Percentiles rank a stretch among this genome's conserved stretches.
These are phyloP conservation scores for Auricularia cornea DNA, from an alignment of 768 basidiomycete genomes.

Conservation along the genomic window DNA sequence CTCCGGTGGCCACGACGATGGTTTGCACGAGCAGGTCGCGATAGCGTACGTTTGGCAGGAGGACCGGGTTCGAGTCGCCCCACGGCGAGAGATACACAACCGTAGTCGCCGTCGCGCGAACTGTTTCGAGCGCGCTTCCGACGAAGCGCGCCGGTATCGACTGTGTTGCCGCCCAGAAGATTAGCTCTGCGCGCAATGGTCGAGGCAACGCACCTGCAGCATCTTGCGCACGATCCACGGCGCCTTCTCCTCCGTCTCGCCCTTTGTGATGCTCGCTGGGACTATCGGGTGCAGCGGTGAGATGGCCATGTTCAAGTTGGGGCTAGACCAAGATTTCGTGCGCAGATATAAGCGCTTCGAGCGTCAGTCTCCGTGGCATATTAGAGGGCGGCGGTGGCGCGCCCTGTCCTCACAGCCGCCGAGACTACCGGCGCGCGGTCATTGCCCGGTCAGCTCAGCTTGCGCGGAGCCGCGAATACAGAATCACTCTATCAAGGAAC, in stretches of 20 bases:
- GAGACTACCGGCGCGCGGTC: too few relatives aligned
- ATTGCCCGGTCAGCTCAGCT: too few relatives aligned
- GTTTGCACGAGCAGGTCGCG: conserved; percentile 54
- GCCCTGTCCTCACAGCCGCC: too few relatives aligned
- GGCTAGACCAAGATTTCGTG: too few relatives aligned
- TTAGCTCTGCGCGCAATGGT: conserved; percentile 5
- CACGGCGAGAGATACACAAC: conserved; percentile 57
- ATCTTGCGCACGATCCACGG: conserved; percentile 61
- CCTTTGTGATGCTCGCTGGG: conserved; percentile 7
- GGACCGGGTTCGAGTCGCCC: conserved; percentile 55
- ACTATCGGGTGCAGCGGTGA: conserved; percentile 11
- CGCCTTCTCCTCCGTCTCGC: conserved; percentile 46
- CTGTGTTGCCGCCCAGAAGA: conserved; percentile 19
- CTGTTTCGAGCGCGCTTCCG: conserved; percentile 54
- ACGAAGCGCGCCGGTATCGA: conserved; percentile 56
- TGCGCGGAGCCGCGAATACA: too few relatives aligned
- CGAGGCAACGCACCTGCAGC: conserved; percentile 49
- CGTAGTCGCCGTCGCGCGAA: conserved; percentile 50
- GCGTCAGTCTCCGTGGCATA: too few relatives aligned
- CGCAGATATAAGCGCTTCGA: too few relatives aligned
- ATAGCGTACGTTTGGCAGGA: conserved; percentile 57
- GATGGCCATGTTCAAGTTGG: background rate
- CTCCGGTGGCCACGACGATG: conserved; percentile 47
- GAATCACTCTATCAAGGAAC: too few relatives aligned
- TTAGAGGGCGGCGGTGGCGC: too few relatives aligned